phyloP scores from a whole-genome alignment of 1,284 basidiomycete species.

The Trichosporon sp. region DNA sequence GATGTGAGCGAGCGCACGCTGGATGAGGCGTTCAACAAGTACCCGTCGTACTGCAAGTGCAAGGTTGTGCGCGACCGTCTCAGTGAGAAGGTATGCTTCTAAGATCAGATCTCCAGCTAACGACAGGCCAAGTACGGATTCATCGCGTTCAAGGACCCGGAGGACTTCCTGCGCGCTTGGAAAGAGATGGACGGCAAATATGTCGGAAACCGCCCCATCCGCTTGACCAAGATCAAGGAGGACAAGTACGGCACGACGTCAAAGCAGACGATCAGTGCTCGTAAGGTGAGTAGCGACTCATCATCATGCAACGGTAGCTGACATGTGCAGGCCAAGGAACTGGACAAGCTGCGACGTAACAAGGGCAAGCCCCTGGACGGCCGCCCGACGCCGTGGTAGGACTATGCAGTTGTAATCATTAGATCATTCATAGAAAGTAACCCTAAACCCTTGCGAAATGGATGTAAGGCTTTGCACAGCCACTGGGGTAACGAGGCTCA shows the following conservation, averaged over 20 bases:
- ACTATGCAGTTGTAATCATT: neutral
- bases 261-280: constrained; percentile 69
- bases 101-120: constrained; percentile 17
- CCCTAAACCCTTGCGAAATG: neutral
- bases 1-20: constrained; percentile 96
- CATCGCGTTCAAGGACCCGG: constrained; percentile 95
- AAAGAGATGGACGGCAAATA: constrained; percentile 99
- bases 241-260: constrained; percentile 85
- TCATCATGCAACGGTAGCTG: neutral
- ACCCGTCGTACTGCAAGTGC: constrained; percentile 88
- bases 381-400: constrained; percentile 50
- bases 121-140: constrained; percentile 92
- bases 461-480: neutral
- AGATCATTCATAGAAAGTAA: neutral
- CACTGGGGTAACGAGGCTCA: neutral
- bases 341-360: constrained; percentile 55
- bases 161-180: constrained; percentile 98
- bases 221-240: constrained; percentile 79
- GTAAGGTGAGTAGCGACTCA: constrained; percentile 50
- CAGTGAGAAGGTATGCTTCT: constrained; percentile 72
- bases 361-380: constrained; percentile 54
- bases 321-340: constrained; percentile 44
- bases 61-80: constrained; percentile 90
- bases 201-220: constrained; percentile 91
- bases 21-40: constrained; percentile 88